Evolutionary conservation across 805 yeast genomes (phyloP).

Genomic region (Candida railenensis): DNA sequence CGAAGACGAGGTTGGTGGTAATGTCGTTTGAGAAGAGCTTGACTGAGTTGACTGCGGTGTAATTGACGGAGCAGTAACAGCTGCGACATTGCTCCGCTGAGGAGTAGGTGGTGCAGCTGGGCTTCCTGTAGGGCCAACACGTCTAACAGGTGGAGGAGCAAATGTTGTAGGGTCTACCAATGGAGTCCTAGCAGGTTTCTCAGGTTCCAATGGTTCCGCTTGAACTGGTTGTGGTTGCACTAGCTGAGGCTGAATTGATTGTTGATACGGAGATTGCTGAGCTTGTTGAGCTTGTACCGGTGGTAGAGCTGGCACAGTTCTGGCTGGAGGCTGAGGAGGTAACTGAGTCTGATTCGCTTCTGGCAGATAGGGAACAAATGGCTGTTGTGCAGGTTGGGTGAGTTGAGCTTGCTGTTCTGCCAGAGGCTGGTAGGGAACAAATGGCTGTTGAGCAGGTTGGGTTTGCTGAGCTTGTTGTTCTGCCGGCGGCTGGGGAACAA

Average conservation of each 20-base stretch:
- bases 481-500: not conserved
- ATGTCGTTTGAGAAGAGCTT: not conserved
- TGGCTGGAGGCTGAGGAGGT: conserved; percentile 17
- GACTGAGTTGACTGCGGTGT: not conserved
- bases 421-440: not conserved
- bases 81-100: conserved; percentile 14
- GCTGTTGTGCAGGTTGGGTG: conserved; percentile 23
- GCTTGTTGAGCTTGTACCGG: conserved; percentile 8
- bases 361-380: not conserved
- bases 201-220: conserved; percentile 5
- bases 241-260: conserved; percentile 5
- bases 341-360: not conserved
- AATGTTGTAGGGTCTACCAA: conserved; percentile 36
- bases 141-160: conserved; percentile 43
- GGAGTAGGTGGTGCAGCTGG: conserved; percentile 11
- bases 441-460: conserved; percentile 22
- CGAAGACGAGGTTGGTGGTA: not conserved
- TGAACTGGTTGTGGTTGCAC: not conserved
- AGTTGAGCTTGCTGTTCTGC: conserved; percentile 10
- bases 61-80: conserved; percentile 1
- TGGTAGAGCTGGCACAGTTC: conserved; percentile 18
- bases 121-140: not conserved
- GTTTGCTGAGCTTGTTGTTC: conserved; percentile 18
- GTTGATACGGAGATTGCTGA: conserved; percentile 4
- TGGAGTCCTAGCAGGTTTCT: conserved; percentile 17